Evolutionary conservation across 2,329 filamentous ascomycete species (phyloP), one percentile per base, ranked within the genome.

Genomic region (Phyllosticta paracitricarpa): DNA sequence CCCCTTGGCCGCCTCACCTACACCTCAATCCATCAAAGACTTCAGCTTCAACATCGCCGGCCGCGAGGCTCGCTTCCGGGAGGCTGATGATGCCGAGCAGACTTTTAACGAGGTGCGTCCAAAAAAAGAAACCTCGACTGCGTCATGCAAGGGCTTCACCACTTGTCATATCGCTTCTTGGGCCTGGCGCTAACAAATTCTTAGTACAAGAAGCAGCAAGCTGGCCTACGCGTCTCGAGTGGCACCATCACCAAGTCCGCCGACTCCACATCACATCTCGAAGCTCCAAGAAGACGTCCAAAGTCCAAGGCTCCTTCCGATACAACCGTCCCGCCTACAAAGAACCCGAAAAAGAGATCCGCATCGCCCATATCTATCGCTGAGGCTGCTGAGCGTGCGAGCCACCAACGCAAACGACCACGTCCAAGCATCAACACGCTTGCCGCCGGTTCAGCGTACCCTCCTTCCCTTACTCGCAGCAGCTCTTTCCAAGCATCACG

Each of bases 1-100:
- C 72, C 94, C 94, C 51, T 80, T 99, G 30, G 93, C 93, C 48
- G 82, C 84, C 64, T 86, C 89, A 57, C 88, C 90, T 1, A 96
- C 92, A 1, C 94, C 94, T 2, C 83, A 85, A 17, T 86, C 89
- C 58, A 78, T 99, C 63, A 84, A 85, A 64, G 86, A 85, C 61
- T 88, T 97, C 70, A 86, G 83, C 51, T 92, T 96, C 67, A 84
- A 87, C 58, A 77, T 89, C 40, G 83, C 84, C 56, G 83, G 84
- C 54, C 78, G 79, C 62, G 77, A 83, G 7, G 81, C 84, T n/a
- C 76, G 81, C 40, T 87, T 88, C 64, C 78, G 81, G 61, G 86
- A 88, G 71, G 79, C 83, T 3, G 83, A 87, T 59, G 78, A 84
- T 67, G 76, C 82, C 22, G 72, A 76, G 26, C 73, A 79, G 61